Percentiles rank a stretch among this genome's conserved stretches.
These are phyloP conservation scores for Coprinopsis strossmayeri DNA, from an alignment of 768 basidiomycete species.

Conservation along the genomic window DNA sequence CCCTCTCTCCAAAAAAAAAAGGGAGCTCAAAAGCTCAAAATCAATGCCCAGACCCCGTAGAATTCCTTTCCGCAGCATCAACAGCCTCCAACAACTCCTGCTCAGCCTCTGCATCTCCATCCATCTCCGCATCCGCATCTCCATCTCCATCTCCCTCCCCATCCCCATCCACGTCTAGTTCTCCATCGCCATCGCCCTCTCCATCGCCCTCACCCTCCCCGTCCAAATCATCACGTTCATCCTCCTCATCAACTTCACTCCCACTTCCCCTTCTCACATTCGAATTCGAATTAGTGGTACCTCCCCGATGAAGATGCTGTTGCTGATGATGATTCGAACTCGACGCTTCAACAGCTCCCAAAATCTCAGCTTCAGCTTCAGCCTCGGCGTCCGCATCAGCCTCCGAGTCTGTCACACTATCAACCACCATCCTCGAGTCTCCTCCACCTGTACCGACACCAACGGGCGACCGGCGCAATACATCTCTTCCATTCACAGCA, in stretches of 20 bases:
- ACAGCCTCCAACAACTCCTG: slow-evolving; percentile 16
- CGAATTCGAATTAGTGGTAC: neutral
- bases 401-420: slow-evolving; percentile 17
- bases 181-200: slow-evolving; percentile 11
- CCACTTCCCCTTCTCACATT: neutral
- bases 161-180: slow-evolving; percentile 15
- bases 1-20: too few species aligned
- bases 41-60: too few species aligned
- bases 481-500: neutral
- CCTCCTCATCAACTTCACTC: neutral
- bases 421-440: neutral
- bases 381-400: slow-evolving; percentile 20
- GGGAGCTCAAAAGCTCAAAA: too few species aligned
- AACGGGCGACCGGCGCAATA: neutral
- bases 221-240: slow-evolving; percentile 16
- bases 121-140: slow-evolving; percentile 14
- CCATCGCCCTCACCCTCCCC: slow-evolving; percentile 11
- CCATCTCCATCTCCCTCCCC: slow-evolving; percentile 17
- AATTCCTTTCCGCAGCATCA: slow-evolving; percentile 10
- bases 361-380: slow-evolving; percentile 16
- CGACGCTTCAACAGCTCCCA: slow-evolving; percentile 15
- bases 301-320: neutral
- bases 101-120: slow-evolving; percentile 17
- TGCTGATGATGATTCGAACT: neutral
- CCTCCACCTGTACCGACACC: neutral